Percentiles rank a stretch among this genome's conserved stretches.
Evolutionary conservation across 306 rosid species (phyloP).

Genomic region (Cucumis cinereus): DNA sequence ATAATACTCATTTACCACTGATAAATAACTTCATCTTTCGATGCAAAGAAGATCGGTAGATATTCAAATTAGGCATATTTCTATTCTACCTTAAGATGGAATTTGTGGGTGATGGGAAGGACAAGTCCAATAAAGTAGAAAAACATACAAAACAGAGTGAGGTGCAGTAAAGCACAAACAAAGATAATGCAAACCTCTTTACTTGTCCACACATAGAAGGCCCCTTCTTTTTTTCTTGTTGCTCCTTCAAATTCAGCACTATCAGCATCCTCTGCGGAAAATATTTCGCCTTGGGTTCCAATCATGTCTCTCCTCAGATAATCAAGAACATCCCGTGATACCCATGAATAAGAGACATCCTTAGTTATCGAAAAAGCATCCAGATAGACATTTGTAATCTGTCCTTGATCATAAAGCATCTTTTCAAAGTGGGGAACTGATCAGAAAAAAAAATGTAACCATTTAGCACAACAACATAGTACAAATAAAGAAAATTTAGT

Average conservation of each 20-base stretch:
- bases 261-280: conserved; percentile 99
- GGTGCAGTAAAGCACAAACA: conserved; percentile 6
- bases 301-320: conserved; percentile 88
- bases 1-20: neutral
- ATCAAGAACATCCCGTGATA: conserved; percentile 75
- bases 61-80: neutral
- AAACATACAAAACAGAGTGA: neutral
- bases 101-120: neutral
- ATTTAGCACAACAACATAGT: neutral
- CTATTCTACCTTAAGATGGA: neutral
- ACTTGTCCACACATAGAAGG: conserved; percentile 82
- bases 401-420: conserved; percentile 98
- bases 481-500: neutral
- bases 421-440: conserved; percentile 99
- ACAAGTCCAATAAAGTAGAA: neutral
- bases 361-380: conserved; percentile 75
- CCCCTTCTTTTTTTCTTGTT: conserved; percentile 73
- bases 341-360: conserved; percentile 49
- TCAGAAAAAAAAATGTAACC: conserved; percentile 10
- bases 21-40: neutral
- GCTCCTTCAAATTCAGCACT: conserved; percentile 82
- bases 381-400: conserved; percentile 62
- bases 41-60: neutral
- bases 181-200: conserved; percentile 39
- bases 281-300: conserved; percentile 88